Evolutionary conservation across 176 grass and related monocot genomes (phyloP), one percentile per base, ranked within the genome.

Genomic region (Tuctoria greenei): DNA sequence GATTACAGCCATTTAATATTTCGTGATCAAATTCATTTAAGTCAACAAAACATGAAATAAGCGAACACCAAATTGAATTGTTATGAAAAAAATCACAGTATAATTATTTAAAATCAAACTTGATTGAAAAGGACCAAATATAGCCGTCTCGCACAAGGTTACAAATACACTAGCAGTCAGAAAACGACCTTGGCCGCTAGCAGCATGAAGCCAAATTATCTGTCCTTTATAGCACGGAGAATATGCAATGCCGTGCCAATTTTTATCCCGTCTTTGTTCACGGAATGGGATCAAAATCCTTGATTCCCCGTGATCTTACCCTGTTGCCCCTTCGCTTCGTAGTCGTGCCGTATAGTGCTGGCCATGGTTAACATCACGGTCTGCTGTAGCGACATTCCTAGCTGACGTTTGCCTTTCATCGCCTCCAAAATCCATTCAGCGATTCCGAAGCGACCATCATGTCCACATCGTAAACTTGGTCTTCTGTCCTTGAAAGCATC

Each of bases 381-480:
- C 56, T 36, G 82, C 66, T 41, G 73, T 17, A 45, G 65, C 65
- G 28, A 55, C 26, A 16, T 35, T 69, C 54, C 16, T 62, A 40
- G 35, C 31, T 56, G 16, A 78, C 49, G 6, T 10, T 18, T 12
- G 16, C 55, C 4, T 13, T 25, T 25, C 10, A 13, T 58, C 23
- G 55, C 10, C 23, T 1, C 18, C 55, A 58, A 58, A 58, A 10
- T 25, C 21, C 35, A 43, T 10, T 28, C 54, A 64, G 70, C 45
- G 35, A 69, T 74, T 63, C 76, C 69, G 3, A 80, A 54, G 69
- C 52, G 7, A 58, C 0, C 35, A 41, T 21, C 50, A 21, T 44
- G 69, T 26, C 62, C 64, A 24, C 50, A 35, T 76, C 59, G 73
- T 49, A 36, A 49, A 79, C 14, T 70, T 6, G 24, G 21, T 21